These are phyloP conservation scores for Cyberlindnera xishuangbannaensis DNA, from an alignment of 805 yeast species.

Conservation along the genomic window DNA sequence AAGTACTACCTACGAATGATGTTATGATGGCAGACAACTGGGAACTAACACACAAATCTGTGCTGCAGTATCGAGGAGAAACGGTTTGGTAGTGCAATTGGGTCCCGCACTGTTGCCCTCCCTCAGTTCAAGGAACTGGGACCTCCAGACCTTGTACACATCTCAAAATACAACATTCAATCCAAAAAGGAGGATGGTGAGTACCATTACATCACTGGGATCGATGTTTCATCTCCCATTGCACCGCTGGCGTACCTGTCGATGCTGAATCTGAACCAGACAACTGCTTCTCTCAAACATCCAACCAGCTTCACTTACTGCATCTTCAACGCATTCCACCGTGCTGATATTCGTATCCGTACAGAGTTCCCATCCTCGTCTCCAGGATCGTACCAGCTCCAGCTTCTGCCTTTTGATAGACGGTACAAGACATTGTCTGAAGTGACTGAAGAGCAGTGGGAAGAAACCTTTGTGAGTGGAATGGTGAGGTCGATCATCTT, in stretches of 20 bases:
- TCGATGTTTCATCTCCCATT: conserved; percentile 38
- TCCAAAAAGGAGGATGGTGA: conserved; percentile 41
- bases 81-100: conserved; percentile 47
- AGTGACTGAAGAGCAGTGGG: conserved; percentile 42
- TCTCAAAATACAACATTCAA: conserved; percentile 28
- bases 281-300: conserved; percentile 18
- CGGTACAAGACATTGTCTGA: conserved; percentile 29
- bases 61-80: conserved; percentile 37
- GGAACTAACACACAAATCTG: too few relatives aligned
- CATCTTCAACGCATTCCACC: conserved; percentile 62
- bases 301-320: conserved; percentile 45
- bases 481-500: conserved; percentile 50
- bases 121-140: conserved; percentile 49
- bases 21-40: too few relatives aligned
- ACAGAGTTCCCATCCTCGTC: conserved; percentile 47
- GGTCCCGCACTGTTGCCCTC: conserved; percentile 39
- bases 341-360: conserved; percentile 67
- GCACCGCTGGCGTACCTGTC: conserved; percentile 45
- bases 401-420: conserved; percentile 30
- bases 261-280: conserved; percentile 27
- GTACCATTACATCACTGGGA: conserved; percentile 43
- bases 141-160: conserved; percentile 65
- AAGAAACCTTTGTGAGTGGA: conserved; percentile 53
- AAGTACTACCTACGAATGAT: conserved; percentile 6
- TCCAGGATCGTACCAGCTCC: conserved; percentile 27